Evolutionary conservation across 148 eudicot genomes (phyloP).

Genomic region (Rhododendron vialii): DNA sequence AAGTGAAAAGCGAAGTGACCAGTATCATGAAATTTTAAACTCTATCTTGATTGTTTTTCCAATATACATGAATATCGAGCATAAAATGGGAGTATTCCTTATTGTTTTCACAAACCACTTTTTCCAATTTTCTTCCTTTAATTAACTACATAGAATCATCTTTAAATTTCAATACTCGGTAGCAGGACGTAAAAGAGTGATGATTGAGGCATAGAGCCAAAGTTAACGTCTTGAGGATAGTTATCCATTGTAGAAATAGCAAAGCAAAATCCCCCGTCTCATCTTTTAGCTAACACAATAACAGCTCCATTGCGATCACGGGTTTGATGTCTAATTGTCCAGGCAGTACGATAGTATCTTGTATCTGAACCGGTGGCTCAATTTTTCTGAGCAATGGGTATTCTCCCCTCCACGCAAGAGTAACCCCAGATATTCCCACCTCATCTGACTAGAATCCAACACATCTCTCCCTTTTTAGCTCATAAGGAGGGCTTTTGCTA

Average conservation of each 20-base stretch:
- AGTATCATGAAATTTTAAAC: background rate
- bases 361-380: too few relatives aligned
- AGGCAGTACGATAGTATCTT: too few relatives aligned
- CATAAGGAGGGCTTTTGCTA: background rate
- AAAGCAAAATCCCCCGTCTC: background rate
- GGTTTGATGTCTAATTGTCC: too few relatives aligned
- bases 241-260: background rate
- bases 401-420: background rate
- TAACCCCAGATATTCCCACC: constrained; percentile 15
- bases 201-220: background rate
- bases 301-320: background rate
- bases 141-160: background rate
- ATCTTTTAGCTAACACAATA: background rate
- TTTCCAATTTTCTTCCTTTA: background rate
- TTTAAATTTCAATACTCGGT: background rate
- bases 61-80: background rate
- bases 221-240: background rate
- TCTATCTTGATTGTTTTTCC: background rate
- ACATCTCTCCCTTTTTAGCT: background rate
- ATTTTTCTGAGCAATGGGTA: too few relatives aligned
- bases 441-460: background rate
- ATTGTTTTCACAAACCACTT: background rate
- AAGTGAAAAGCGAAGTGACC: constrained; percentile 2
- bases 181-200: background rate
- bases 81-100: background rate